Evolutionary conservation across 257 asterid genomes (phyloP), one percentile per base, ranked within the genome.

Genomic region (Scutellaria minor): DNA sequence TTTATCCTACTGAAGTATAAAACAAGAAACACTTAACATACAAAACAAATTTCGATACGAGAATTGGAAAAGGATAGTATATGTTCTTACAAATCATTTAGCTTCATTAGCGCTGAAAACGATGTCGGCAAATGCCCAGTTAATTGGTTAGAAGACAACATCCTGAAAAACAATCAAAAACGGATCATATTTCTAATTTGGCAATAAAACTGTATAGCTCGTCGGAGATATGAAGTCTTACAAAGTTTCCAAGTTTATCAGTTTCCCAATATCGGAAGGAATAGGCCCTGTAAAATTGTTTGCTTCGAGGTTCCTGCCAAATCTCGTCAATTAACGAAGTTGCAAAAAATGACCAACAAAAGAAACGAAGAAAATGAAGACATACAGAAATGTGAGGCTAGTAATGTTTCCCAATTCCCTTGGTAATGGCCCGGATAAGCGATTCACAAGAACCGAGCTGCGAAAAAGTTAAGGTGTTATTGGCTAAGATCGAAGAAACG

Each of bases 401-500:
- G 88, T 73, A 72, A 91, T 78, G 65, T 89, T 86, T 61, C 90
- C 96, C 72, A 91, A 66, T 48, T 81, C 90, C 76, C 66, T 82
- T 5, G 97, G 96, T 76, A 91, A 86, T 76, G 75, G 86, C 83
- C 97, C 97, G 1, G 96, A 85, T 80, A 91, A 72, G 70, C 87
- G 91, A 72, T 91, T 91, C 62, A 84, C 97, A 74, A 88, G 86
- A 61, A 91, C 79, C 51, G 96, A 86, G 68, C 97, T 91, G 91
- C 78, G 85, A 53, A 54, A 65, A 75, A 74, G 64, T 72, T 76
- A 63, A 50, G 63, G 37, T 44, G 60, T 75, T 67, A 79, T 55
- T 42, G 66, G 52, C 14, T 52, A 61, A 54, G 35, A 73, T 40
- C 41, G 37, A 65, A 75, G 68, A 66, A 61, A 75, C 24, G 52